Percentiles rank a stretch among this genome's conserved stretches.
phyloP scores from a whole-genome alignment of 306 rosid species.

The Oemleria cerasiformis region DNA sequence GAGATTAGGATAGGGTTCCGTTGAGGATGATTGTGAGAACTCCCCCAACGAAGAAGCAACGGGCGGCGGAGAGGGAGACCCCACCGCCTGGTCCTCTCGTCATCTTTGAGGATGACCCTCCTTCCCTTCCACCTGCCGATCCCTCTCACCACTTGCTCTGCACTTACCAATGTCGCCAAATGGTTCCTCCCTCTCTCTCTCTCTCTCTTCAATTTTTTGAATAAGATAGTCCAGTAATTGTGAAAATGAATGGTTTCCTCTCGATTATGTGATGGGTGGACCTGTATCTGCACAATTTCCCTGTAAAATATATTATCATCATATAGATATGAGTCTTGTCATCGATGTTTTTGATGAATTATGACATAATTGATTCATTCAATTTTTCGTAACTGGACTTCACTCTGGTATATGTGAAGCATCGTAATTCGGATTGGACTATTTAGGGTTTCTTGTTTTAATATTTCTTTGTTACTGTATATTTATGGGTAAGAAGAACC shows the following conservation, averaged over 20 bases:
- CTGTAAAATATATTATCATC: background rate
- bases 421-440: background rate
- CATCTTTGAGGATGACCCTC: slow-evolving; percentile 66
- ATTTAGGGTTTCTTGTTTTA: background rate
- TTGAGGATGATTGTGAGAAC: slow-evolving; percentile 67
- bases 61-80: slow-evolving; percentile 37
- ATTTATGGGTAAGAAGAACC: background rate
- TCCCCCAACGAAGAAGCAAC: slow-evolving; percentile 74
- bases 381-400: background rate
- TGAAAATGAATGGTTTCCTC: background rate
- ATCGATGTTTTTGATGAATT: background rate
- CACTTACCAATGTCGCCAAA: slow-evolving; percentile 97
- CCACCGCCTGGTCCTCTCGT: slow-evolving; percentile 47
- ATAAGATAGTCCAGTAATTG: background rate
- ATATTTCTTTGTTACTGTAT: background rate
- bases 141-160: slow-evolving; percentile 51
- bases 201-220: background rate
- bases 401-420: background rate
- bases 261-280: background rate
- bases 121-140: slow-evolving; percentile 18
- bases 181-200: slow-evolving; percentile 43
- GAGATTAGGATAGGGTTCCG: background rate
- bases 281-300: background rate
- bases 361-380: background rate
- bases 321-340: background rate